Evolutionary conservation across 192 early-diverging fungal species (phyloP), one percentile per base, ranked within the genome.

Genomic region (Helicostylum pulchrum): DNA sequence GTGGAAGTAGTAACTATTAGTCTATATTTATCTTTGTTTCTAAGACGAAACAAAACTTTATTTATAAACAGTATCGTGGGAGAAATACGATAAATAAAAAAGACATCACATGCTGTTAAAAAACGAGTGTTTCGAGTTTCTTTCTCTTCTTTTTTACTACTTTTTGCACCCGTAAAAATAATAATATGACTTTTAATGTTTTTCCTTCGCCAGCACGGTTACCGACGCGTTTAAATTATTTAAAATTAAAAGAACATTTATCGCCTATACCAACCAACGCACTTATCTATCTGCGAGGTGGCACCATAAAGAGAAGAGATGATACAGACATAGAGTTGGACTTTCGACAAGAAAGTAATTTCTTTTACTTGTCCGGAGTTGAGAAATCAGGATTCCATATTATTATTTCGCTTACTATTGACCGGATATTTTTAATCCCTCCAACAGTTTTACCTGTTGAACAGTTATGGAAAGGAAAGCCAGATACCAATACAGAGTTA

Each of bases 271-370:
- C 42, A 31, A 51, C 7, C 58, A 72, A 54, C 0, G 51, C 23
- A 50, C 8, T 76, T 26, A 76, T 76, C n/a, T 76, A 76, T 51
- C 61, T 66, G 46, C 50, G 65, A 14, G 78, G 65, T 44, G 79
- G 82, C 57, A 68, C 91, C 23, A 86, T 90, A 32, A 64, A 62
- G 1, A 49, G 87, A 53, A 56, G 92, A 19, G 50, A 58, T 0
- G 73, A 74, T 61, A 76, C 74, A 3, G 65, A 80, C 83, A 59
- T 65, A 10, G 94, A 94, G 72, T 72, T 87, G 26, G 74, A 82
- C 36, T 94, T 92, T 76, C 80, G 90, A 67, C 94, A 96, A 70
- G 91, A 94, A 70, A 86, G 85, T 57, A 90, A 90, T 84, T 96
- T 93, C 57, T 91, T 89, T 76, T 97, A 95, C 67, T 80, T 94